Conservation (phyloP, 1,139 yeast species). For the Barnettozyma hawaiiensis region DNA sequence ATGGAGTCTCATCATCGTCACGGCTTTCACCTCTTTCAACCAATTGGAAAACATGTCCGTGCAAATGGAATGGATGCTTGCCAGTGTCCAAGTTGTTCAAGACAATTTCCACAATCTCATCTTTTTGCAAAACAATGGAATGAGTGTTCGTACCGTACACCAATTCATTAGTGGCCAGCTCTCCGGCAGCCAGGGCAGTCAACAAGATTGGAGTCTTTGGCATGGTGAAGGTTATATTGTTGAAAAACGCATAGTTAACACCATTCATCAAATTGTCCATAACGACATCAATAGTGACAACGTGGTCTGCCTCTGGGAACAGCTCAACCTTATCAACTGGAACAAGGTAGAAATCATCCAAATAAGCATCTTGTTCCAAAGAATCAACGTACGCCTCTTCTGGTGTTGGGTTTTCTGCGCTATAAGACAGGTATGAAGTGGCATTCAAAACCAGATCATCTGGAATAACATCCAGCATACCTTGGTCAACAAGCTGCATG, state of each 20-base stretch:
- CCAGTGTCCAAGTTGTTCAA: slow-evolving; percentile 71
- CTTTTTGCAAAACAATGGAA: slow-evolving; percentile 61
- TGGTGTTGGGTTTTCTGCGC: slow-evolving; percentile 41
- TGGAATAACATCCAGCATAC: slow-evolving; percentile 74
- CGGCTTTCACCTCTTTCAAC: slow-evolving; percentile 48
- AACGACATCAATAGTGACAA: slow-evolving; percentile 56
- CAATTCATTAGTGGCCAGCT: slow-evolving; percentile 44
- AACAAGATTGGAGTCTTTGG: slow-evolving; percentile 82
- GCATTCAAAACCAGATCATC: slow-evolving; percentile 56
- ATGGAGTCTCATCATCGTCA: slow-evolving; percentile 46
- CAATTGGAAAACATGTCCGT: slow-evolving; percentile 74
- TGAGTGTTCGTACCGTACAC: slow-evolving; percentile 82
- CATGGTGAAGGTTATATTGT: slow-evolving; percentile 65
- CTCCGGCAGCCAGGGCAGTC: slow-evolving; percentile 70
- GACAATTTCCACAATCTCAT: slow-evolving; percentile 62
- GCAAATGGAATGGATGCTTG: slow-evolving; percentile 84
- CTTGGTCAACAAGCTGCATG: slow-evolving; percentile 69
- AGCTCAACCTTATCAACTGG: slow-evolving; percentile 51
- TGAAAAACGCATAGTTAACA: slow-evolving; percentile 85
- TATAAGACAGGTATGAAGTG: slow-evolving; percentile 67
- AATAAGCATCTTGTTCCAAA: slow-evolving; percentile 38
- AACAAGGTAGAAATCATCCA: slow-evolving; percentile 61
- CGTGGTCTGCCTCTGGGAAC: slow-evolving; percentile 61
- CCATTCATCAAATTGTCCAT: slow-evolving; percentile 84
- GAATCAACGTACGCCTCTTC: slow-evolving; percentile 40